phyloP scores from a whole-genome alignment of 2,329 filamentous ascomycete genomes.

The Didymella exigua region DNA sequence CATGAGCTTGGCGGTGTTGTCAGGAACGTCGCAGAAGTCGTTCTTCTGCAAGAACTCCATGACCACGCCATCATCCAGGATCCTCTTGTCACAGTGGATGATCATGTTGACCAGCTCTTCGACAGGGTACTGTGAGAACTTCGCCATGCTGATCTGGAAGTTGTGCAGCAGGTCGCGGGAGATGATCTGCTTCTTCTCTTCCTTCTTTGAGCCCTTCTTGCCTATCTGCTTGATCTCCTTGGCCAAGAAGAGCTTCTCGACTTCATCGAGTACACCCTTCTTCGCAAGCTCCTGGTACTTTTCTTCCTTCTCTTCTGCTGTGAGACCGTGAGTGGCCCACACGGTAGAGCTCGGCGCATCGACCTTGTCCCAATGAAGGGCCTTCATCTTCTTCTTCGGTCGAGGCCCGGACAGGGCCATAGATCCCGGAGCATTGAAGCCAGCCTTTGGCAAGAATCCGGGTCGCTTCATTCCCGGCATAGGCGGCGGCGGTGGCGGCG shows the following conservation, averaged over 20 bases:
- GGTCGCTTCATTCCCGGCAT: constrained; percentile 64
- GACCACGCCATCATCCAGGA: constrained; percentile 86
- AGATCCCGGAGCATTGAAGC: constrained; percentile 60
- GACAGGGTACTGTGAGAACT: constrained; percentile 82
- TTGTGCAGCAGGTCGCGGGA: constrained; percentile 72
- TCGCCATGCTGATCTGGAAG: constrained; percentile 79
- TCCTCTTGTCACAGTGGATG: constrained; percentile 89
- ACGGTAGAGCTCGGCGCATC: constrained; percentile 89
- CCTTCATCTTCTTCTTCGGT: constrained; percentile 99
- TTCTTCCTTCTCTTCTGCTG: constrained; percentile 87
- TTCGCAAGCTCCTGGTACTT: constrained; percentile 92
- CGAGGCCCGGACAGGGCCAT: constrained; percentile 79
- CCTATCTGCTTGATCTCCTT: constrained; percentile 94
- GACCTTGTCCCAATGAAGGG: constrained; percentile 98
- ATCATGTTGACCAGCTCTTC: constrained; percentile 91
- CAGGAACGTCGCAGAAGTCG: constrained; percentile 88
- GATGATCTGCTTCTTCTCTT: constrained; percentile 98
- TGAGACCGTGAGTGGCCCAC: constrained; percentile 86
- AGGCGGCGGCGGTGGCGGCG: constrained; percentile 65
- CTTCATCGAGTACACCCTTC: constrained; percentile 95
- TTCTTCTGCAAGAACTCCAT: constrained; percentile 97
- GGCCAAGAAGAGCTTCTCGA: constrained; percentile 95
- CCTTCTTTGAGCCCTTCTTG: constrained; percentile 72
- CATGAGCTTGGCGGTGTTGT: constrained; percentile 89
- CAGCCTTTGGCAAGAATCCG: constrained; percentile 73